Evolutionary conservation across 495 filamentous ascomycete species (phyloP), one percentile per base, ranked within the genome.

Genomic region (Penicillium arizonense): DNA sequence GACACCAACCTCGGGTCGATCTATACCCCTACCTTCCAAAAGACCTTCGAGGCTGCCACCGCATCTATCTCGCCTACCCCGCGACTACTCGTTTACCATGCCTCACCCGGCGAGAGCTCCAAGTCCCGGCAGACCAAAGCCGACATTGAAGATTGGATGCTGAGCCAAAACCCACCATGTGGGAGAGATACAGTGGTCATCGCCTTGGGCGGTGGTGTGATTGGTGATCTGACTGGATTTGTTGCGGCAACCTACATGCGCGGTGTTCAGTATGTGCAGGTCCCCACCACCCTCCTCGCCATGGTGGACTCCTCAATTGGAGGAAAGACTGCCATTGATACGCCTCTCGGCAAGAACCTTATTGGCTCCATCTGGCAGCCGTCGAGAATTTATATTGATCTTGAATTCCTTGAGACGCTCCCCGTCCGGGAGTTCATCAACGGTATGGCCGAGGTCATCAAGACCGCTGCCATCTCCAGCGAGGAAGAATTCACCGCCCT

Each of bases 261-360:
- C 52, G 95, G 95, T 40, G 88, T 98, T 42, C 88, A 88, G 59
- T 96, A 94, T 71, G 90, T 96, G 32, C 95, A 98, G 74, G 91
- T 97, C 46, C 94, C 94, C 3, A 97, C 94, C 36, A 96, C 92
- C 0, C 78, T 98, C 34, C 81, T 98, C 50, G 82, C 95, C 53
- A 98, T 98, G 94, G 94, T 98, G 16, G 94, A 98, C 73, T 97
- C 92, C 28, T 96, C 91, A 37, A 96, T 98, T 69, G 94, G 94
- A 48, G 94, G 94, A 39, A 98, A 98, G 80, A 97, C 95, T 13
- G 94, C 94, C 46, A 97, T 98, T 67, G 94, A 98, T 62, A 93
- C 89, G 1, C 92, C 94, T n/a, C 80, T 90, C 60, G 94, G 94
- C 43, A 98, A 98, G 78, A 98, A 98, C 66, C 76, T 98, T 45